Base-by-base conservation (phyloP, 164 flowering plant genomes). In the Dillenia turbinata region DNA sequence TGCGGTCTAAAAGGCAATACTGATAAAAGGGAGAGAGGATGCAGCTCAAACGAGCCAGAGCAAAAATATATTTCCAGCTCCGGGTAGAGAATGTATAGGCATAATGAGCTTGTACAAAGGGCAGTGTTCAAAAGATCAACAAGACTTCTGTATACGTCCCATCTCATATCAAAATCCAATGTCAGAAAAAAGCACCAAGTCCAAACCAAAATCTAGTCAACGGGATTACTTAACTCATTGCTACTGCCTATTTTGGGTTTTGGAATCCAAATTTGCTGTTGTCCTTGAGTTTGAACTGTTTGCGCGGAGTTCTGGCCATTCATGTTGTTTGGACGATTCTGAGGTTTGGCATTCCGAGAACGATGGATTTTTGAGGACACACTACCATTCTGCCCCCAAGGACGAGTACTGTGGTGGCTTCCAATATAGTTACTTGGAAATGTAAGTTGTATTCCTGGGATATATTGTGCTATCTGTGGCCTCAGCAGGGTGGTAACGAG, bases 401-500 rank as follows among this genome's bases (percentile, higher is more conserved):
- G 16, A 58, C 3, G 61, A 45, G 19, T 46, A 49, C 53, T 24
- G 17, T 8, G 10, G 11, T 19, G 9, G 16, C 54, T 43, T 19
- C 63, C 50, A 14, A 43, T 12, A 26, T 3, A 1, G 14, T 47
- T 12, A n/a, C 16, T 40, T n/a, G 63, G 59, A 56, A 33, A 40
- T 55, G 61, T 47, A 24, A 16, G 52, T 47, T 70, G 63, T 48
- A 47, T 16, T 54, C 69, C 50, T 24, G 44, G 6, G 13, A 63
- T 46, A 13, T 57, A 51, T 10, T 16, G 59, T 26, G 63, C 43
- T 52, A 66, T 63, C 9, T 78, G 71, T 11, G 82, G 87, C 56
- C 82, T 63, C n/a, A 71, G 77, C 49, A 89, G 69, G 26, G 55
- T 51, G 44, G 60, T 46, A 24, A 86, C 58, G 19, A 85, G 56